These are phyloP conservation scores for Tulasnella calospora DNA, from an alignment of 768 basidiomycete genomes.

Conservation along the genomic window DNA sequence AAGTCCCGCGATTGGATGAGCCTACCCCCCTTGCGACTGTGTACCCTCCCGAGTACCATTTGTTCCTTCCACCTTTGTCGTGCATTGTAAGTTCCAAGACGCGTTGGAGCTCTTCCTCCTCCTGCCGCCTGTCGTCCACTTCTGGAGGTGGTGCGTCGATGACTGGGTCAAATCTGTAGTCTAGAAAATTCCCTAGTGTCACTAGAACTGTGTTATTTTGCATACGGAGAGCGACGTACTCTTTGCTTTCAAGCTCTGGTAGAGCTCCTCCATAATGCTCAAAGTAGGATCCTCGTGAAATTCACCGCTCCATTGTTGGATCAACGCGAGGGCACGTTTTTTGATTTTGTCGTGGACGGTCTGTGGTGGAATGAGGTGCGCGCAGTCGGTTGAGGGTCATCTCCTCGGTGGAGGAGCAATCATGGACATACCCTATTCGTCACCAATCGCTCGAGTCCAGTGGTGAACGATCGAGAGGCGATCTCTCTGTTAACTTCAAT, in stretches of 20 bases:
- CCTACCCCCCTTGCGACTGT: constrained; percentile 33
- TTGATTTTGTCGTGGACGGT: constrained; percentile 90
- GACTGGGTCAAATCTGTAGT: constrained; percentile 63
- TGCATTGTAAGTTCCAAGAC: constrained; percentile 87
- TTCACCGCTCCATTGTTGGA: constrained; percentile 79
- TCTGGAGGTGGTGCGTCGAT: constrained; percentile 54
- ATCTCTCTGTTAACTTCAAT: constrained; percentile 78
- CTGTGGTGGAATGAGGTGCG: constrained; percentile 39
- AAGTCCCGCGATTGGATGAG: neutral
- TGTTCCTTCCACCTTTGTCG: constrained; percentile 74
- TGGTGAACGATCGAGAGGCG: constrained; percentile 84
- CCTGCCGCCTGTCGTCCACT: constrained; percentile 72
- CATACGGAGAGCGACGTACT: constrained; percentile 44
- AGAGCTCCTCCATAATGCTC: constrained; percentile 88
- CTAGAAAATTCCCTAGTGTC: constrained; percentile 37
- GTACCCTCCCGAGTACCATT: constrained; percentile 46
- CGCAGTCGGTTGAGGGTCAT: neutral
- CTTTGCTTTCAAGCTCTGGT: constrained; percentile 73
- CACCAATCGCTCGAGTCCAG: constrained; percentile 78
- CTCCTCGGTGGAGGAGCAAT: neutral
- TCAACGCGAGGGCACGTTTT: constrained; percentile 60
- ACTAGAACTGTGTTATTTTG: neutral
- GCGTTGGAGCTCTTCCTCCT: constrained; percentile 92
- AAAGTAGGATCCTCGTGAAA: constrained; percentile 76
- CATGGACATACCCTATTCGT: constrained; percentile 65